Base-by-base conservation (phyloP, 2,329 filamentous ascomycete genomes). In the Monosporascus cannonballus region DNA sequence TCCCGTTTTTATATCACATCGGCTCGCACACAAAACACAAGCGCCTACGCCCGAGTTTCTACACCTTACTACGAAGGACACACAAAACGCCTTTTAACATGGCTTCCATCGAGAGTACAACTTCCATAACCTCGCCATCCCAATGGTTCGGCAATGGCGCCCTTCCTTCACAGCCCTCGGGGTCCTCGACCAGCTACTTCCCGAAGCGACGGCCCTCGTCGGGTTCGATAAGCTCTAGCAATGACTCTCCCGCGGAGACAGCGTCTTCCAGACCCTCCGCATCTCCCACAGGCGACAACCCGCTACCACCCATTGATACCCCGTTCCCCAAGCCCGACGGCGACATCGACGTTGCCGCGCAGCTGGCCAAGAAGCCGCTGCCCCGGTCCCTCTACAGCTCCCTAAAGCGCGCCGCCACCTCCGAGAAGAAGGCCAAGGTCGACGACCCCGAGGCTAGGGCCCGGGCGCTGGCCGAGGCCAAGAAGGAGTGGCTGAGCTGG, bases 381-480 rank as follows among this genome's bases (percentile, higher is more conserved):
- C 62, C 63, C 50, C 58, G 62, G 47, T 66, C 64, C 3, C 56
- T 63, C 4, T 58, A 65, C 55, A 60, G 61, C 50, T 66, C 63
- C 47, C 50, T 68, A 8, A 53, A 59, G 52, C 63, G 63, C 46
- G 61, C 61, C 4, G 63, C 61, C 17, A 50, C 52, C n/a, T 30
- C 45, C 7, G 46, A 55, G 7, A 41, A 34, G 15, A 46, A 48
- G 42, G 48, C 50, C 36, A 39, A 37, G 9, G 51, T 47, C 14
- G 61, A 68, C 18, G 62, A 67, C 53, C 64, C 67, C 46, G 71
- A 71, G 46, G 64, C 66, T 53, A 67, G 70, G 39, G 65, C 66
- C 17, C 65, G 64, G 54, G 71, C 74, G 46, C 69, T 80, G 39
- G 75, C 76, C 50, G 69, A 71, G 37, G 71, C 70, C 27, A 82